Percentiles rank a stretch among this genome's conserved stretches.
Conservation (phyloP, 1,139 yeast genomes). For the Martiniozyma asiatica region DNA sequence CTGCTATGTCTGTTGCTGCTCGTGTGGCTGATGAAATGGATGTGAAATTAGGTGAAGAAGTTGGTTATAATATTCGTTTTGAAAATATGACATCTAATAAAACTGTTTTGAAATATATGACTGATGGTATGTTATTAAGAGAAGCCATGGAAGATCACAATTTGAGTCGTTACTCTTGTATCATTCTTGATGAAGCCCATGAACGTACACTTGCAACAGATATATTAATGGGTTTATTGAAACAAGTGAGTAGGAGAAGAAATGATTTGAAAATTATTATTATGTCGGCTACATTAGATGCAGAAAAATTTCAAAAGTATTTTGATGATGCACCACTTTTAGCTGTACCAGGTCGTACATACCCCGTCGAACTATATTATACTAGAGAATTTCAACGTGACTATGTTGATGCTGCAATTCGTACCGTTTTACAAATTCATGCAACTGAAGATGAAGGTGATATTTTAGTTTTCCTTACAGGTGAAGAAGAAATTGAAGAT, state of each 20-base stretch:
- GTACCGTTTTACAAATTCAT: constrained; percentile 81
- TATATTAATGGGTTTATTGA: constrained; percentile 85
- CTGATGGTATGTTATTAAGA: constrained; percentile 91
- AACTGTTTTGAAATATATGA: constrained; percentile 90
- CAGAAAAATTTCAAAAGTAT: constrained; percentile 62
- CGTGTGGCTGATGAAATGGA: constrained; percentile 83
- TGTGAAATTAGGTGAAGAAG: constrained; percentile 62
- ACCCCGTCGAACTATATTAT: constrained; percentile 88
- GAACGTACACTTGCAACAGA: constrained; percentile 94
- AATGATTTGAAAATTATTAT: constrained; percentile 54
- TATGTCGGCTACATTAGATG: constrained; percentile 95
- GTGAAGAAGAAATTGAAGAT: constrained; percentile 79
- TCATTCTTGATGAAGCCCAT: constrained; percentile 95
- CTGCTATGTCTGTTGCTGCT: constrained; percentile 94
- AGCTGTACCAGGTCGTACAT: constrained; percentile 85
- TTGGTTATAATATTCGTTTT: constrained; percentile 86
- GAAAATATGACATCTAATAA: constrained; percentile 60
- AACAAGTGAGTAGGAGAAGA: constrained; percentile 75
- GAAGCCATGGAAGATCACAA: constrained; percentile 86
- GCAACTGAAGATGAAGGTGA: constrained; percentile 86
- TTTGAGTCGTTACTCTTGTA: constrained; percentile 68
- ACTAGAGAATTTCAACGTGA: constrained; percentile 65
- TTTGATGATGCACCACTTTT: constrained; percentile 88
- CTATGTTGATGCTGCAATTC: constrained; percentile 78
- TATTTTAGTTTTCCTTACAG: constrained; percentile 81